Percentiles rank a stretch among this genome's conserved stretches.
phyloP scores from a whole-genome alignment of 1,284 basidiomycete genomes.

The Leccinum pachyderme region DNA sequence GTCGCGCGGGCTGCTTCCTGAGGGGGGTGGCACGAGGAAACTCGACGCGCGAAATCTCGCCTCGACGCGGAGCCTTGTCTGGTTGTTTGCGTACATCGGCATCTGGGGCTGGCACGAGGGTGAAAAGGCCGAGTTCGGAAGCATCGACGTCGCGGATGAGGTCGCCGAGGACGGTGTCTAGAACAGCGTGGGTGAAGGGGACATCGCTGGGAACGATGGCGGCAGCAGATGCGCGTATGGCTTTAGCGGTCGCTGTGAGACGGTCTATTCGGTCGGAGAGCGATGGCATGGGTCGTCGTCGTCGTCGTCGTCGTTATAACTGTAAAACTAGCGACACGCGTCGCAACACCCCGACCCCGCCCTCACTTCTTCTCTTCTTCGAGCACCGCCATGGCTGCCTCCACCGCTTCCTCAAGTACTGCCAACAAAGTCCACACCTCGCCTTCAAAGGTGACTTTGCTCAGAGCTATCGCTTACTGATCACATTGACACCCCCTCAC shows the following conservation, averaged over 20 bases:
- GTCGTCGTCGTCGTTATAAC: not conserved
- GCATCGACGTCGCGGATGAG: slow-evolving; percentile 75
- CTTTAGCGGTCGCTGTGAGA: slow-evolving; percentile 36
- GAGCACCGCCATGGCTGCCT: slow-evolving; percentile 28
- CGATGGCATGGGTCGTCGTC: slow-evolving; percentile 35
- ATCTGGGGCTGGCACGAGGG: slow-evolving; percentile 40
- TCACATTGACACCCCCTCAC: slow-evolving; percentile 19
- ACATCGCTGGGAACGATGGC: slow-evolving; percentile 28
- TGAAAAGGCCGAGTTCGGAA: slow-evolving; percentile 73
- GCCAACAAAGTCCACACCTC: slow-evolving; percentile 48
- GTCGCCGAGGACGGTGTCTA: slow-evolving; percentile 60
- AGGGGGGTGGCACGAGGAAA: slow-evolving; percentile 71
- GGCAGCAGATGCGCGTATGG: slow-evolving; percentile 36
- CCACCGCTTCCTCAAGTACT: slow-evolving; percentile 23
- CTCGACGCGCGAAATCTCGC: slow-evolving; percentile 57
- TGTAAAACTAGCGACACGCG: slow-evolving; percentile 10
- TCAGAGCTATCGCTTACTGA: slow-evolving; percentile 17
- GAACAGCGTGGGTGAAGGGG: slow-evolving; percentile 59
- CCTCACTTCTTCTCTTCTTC: slow-evolving; percentile 23
- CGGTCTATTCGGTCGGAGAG: slow-evolving; percentile 46
- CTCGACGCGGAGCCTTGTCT: slow-evolving; percentile 28
- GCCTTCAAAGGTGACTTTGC: slow-evolving; percentile 59
- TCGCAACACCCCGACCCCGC: slow-evolving; percentile 24
- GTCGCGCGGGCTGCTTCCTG: slow-evolving; percentile 43
- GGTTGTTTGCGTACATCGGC: slow-evolving; percentile 36